Evolutionary conservation across 345 rosid species (phyloP), one percentile per base, ranked within the genome.

Genomic region (Geranium brycei): DNA sequence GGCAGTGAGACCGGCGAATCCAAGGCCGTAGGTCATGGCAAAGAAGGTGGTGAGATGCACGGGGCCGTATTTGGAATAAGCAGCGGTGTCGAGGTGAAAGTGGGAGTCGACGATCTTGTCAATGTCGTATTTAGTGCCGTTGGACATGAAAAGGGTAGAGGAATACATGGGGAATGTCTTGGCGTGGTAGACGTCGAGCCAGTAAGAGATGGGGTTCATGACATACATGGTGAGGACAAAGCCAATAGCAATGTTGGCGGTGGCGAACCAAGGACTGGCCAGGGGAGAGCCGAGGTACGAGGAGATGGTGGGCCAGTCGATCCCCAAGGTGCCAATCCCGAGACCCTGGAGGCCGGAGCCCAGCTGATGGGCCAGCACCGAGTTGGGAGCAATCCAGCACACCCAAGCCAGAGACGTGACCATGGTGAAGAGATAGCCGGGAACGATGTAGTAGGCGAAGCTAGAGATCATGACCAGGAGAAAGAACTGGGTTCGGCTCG

Each of bases 11-110:
- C 85, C 80, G 7, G 91, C 88, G 77, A 86, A 86, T 31, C 88
- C 88, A 60, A 86, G 68, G 17, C 91, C 91, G 73, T 86, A 86
- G n/a, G 87, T 77, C 70, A 83, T 40, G 2, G 88, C 85, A 66
- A 86, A 86, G 75, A 86, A 78, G 19, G 87, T 80, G 67, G 88
- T 81, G 64, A 86, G 78, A 65, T 81, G 70, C 4, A 83, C 59
- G 17, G 71, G 69, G 14, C 88, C 91, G 17, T 64, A 70, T 69
- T 66, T 64, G 1, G 76, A 71, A 66, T 81, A 86, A 14, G 62
- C 69, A 7, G 56, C 57, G 28, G 76, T 66, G 66, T 83, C 83
- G 1, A 86, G 85, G 18, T 76, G 83, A 62, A 86, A 86, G 59
- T 71, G 64, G 4, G 72, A 32, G 61, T 83, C 63, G 16, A 86